Evolutionary conservation across 108 stramenopile genomes (phyloP).

Genomic region (Skeletonema menzelii): DNA sequence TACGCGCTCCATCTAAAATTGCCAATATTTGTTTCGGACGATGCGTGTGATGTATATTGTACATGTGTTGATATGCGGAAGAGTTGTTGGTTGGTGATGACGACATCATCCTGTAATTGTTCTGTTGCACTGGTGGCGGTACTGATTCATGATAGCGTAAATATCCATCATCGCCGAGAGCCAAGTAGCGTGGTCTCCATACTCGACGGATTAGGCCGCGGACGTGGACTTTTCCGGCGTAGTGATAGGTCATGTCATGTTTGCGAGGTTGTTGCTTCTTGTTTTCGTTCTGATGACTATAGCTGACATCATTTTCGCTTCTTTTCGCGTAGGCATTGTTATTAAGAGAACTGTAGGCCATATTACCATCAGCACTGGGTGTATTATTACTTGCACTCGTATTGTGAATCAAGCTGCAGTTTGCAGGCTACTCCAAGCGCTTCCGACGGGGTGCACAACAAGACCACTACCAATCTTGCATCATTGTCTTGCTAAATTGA

Average conservation of each 20-base stretch:
- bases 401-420: neutral
- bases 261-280: neutral
- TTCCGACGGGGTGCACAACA: neutral
- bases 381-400: neutral
- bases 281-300: neutral
- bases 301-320: neutral
- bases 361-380: neutral
- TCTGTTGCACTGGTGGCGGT: constrained; percentile 30
- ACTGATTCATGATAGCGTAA: constrained; percentile 83
- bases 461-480: neutral
- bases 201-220: constrained; percentile 83
- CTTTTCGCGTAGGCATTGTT: neutral
- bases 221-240: constrained; percentile 74
- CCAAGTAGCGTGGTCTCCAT: constrained; percentile 88
- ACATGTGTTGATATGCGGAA: constrained; percentile 24
- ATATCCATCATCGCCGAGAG: constrained; percentile 70
- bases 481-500: no score
- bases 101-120: constrained; percentile 23
- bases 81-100: constrained; percentile 24
- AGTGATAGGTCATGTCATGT: constrained; percentile 41
- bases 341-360: constrained; percentile 5
- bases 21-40: constrained; percentile 45
- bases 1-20: constrained; percentile 63
- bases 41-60: constrained; percentile 49
- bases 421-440: neutral